These are phyloP conservation scores for Nitzschia sp. DNA, from an alignment of 108 stramenopile species.

Conservation along the genomic window DNA sequence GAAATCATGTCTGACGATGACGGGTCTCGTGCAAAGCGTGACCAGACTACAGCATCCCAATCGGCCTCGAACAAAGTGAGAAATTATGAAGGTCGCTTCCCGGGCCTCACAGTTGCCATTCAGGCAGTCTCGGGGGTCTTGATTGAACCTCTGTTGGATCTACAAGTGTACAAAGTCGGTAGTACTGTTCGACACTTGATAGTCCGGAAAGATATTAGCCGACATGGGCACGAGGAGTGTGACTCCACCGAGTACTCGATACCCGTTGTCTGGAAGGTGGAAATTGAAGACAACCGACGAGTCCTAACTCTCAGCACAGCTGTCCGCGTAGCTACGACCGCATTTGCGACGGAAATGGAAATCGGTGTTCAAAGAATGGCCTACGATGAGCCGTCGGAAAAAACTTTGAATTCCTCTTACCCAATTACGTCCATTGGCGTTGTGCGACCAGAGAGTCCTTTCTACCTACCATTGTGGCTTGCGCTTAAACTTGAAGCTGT, in stretches of 20 bases:
- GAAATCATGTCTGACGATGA: slow-evolving; percentile 32
- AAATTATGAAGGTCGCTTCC: slow-evolving; percentile 58
- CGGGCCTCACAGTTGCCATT: slow-evolving; percentile 46
- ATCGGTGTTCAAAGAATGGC: slow-evolving; percentile 37
- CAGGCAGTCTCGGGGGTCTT: slow-evolving; percentile 41
- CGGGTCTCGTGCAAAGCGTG: not conserved
- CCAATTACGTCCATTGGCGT: slow-evolving; percentile 29
- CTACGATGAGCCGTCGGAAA: not conserved
- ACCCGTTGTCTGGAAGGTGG: slow-evolving; percentile 60
- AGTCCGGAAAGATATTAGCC: slow-evolving; percentile 24
- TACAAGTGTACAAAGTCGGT: slow-evolving; percentile 58
- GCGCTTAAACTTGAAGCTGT: slow-evolving; percentile 35
- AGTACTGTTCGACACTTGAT: slow-evolving; percentile 35
- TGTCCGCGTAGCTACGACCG: slow-evolving; percentile 40
- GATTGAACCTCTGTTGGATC: slow-evolving; percentile 42
- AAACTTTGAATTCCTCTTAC: not conserved
- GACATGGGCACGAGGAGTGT: not conserved
- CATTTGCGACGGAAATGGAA: slow-evolving; percentile 44
- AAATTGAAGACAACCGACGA: slow-evolving; percentile 61
- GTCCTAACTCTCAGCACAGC: slow-evolving; percentile 67
- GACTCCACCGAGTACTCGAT: slow-evolving; percentile 22
- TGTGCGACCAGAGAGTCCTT: slow-evolving; percentile 28
- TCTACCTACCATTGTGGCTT: slow-evolving; percentile 62
- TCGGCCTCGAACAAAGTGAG: slow-evolving; percentile 36
- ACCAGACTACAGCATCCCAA: not conserved